Percentiles rank a stretch among this genome's conserved stretches.
These are phyloP conservation scores for Rhizopus arrhizus DNA, from an alignment of 371 early-diverging fungal genomes.

Conservation along the genomic window DNA sequence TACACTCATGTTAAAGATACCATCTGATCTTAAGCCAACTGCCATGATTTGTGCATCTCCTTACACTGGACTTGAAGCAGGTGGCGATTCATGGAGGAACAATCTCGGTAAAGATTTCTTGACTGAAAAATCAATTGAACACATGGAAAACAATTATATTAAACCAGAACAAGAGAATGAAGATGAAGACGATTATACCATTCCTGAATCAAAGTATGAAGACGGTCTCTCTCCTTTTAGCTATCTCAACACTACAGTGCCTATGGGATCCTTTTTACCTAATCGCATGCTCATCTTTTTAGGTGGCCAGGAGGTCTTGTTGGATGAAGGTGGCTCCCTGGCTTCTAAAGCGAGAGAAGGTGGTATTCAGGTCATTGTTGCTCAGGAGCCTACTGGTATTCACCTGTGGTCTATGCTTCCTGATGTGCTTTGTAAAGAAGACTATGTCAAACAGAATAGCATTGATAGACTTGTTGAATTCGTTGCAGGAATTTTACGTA, in stretches of 20 bases:
- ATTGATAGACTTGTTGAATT: slow-evolving; percentile 27
- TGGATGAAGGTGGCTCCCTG: slow-evolving; percentile 44
- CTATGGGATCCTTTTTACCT: slow-evolving; percentile 33
- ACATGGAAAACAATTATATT: slow-evolving; percentile 45
- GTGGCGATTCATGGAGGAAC: slow-evolving; percentile 42
- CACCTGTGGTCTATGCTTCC: slow-evolving; percentile 46
- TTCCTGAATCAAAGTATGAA: slow-evolving; percentile 12
- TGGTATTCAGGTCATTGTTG: slow-evolving; percentile 36
- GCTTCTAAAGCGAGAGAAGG: slow-evolving; percentile 36
- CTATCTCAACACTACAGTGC: slow-evolving; percentile 14
- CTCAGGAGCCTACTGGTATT: slow-evolving; percentile 37
- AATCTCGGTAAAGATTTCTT: slow-evolving; percentile 39
- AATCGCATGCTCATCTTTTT: slow-evolving; percentile 33
- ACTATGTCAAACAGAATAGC: slow-evolving; percentile 13
- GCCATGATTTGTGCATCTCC: slow-evolving; percentile 46
- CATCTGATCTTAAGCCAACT: slow-evolving; percentile 22
- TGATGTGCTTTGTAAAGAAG: slow-evolving; percentile 24
- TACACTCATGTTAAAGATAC: slow-evolving; percentile 29
- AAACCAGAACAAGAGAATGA: slow-evolving; percentile 22
- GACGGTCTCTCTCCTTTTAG: slow-evolving; percentile 14
- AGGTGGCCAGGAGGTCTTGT: slow-evolving; percentile 47
- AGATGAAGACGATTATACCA: slow-evolving; percentile 7
- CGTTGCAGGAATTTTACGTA: slow-evolving; percentile 4
- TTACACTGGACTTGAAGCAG: slow-evolving; percentile 49
- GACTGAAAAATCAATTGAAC: slow-evolving; percentile 32